Evolutionary conservation across 768 basidiomycete species (phyloP).

Genomic region (Pleurotus djamor): DNA sequence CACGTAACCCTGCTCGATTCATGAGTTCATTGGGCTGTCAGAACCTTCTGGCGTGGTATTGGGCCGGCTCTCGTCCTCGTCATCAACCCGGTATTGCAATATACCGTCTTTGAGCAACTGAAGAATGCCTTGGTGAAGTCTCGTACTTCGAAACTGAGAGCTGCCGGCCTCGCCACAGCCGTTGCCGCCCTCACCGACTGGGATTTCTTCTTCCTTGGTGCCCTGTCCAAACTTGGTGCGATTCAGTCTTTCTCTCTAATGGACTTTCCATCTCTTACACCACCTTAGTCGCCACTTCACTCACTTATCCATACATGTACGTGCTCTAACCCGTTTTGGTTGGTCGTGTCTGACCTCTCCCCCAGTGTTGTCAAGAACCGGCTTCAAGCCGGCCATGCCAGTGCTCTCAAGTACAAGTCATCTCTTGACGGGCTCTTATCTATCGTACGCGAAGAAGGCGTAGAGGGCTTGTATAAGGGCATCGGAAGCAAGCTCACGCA

Average conservation of each 20-base stretch:
- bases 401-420: constrained; percentile 46
- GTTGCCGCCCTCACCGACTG: constrained; percentile 66
- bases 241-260: constrained; percentile 1
- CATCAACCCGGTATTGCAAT: constrained; percentile 73
- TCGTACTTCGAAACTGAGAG: neutral
- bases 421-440: constrained; percentile 62
- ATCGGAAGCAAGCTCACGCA: constrained; percentile 87
- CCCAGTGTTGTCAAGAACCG: constrained; percentile 62
- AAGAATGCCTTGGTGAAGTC: neutral
- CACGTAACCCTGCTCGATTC: neutral
- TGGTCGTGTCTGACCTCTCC: neutral
- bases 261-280: neutral
- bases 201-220: constrained; percentile 96
- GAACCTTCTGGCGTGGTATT: constrained; percentile 46
- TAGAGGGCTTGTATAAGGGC: constrained; percentile 86
- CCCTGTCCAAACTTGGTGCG: constrained; percentile 84
- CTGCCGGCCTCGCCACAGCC: constrained; percentile 20
- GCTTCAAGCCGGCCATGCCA: constrained; percentile 59
- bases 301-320: constrained; percentile 78
- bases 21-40: neutral
- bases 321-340: constrained; percentile 12
- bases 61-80: constrained; percentile 78
- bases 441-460: constrained; percentile 76
- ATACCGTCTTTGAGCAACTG: neutral
- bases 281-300: constrained; percentile 27